phyloP scores from a whole-genome alignment of 768 basidiomycete genomes.

The Tubosaeta sp. region DNA sequence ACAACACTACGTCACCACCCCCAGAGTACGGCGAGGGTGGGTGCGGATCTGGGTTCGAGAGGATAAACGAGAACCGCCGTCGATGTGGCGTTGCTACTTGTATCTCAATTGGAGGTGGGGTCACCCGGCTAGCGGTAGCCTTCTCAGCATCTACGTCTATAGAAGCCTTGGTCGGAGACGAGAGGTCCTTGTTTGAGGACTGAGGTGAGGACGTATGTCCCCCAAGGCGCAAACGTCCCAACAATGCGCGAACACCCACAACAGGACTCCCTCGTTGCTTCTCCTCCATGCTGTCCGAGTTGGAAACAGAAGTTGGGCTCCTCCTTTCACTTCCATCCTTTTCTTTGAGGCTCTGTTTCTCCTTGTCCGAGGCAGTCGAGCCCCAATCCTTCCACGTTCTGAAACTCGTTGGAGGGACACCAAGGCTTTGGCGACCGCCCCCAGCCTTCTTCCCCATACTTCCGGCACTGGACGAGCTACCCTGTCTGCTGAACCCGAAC shows the following conservation, averaged over 20 bases:
- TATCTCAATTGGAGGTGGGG: slow-evolving; percentile 14
- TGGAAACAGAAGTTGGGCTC: slow-evolving; percentile 16
- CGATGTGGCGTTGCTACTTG: slow-evolving; percentile 15
- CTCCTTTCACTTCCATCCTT: slow-evolving; percentile 11
- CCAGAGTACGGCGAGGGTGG: slow-evolving; percentile 18
- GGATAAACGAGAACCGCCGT: slow-evolving; percentile 27
- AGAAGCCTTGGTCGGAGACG: slow-evolving; percentile 9
- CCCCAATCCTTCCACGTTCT: slow-evolving; percentile 22
- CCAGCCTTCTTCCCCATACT: slow-evolving; percentile 13
- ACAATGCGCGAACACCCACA: slow-evolving; percentile 23
- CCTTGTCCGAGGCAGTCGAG: slow-evolving; percentile 16
- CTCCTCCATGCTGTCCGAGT: slow-evolving; percentile 20
- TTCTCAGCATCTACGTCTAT: slow-evolving; percentile 16
- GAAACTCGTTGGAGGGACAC: slow-evolving; percentile 28
- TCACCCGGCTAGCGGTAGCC: slow-evolving; percentile 2
- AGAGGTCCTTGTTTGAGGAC: slow-evolving; percentile 20
- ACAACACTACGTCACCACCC: not conserved
- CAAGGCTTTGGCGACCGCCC: slow-evolving; percentile 10
- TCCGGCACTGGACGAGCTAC: slow-evolving; percentile 17
- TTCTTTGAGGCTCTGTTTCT: slow-evolving; percentile 9
- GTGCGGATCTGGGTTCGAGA: slow-evolving; percentile 30
- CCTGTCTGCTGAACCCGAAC: slow-evolving; percentile 15
- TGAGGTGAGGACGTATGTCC: slow-evolving; percentile 28
- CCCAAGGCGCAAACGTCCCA: slow-evolving; percentile 23
- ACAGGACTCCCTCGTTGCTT: slow-evolving; percentile 23